These are phyloP conservation scores for Annulohypoxylon moriforme DNA, from an alignment of 495 filamentous ascomycete genomes.

Conservation along the genomic window DNA sequence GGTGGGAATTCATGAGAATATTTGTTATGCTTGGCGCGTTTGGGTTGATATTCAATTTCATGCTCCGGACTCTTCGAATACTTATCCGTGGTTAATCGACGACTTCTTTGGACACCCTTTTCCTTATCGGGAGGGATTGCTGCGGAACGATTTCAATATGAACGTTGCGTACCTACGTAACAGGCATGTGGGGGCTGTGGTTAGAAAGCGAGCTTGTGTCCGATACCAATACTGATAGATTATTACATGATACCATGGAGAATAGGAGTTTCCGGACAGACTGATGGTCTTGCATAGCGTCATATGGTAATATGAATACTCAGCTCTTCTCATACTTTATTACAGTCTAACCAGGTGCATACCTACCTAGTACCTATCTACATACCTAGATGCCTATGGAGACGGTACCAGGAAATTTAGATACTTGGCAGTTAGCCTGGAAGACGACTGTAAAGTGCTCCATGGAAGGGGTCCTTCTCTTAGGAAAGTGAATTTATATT, in stretches of 20 bases:
- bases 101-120: neutral
- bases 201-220: neutral
- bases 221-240: constrained; percentile 11
- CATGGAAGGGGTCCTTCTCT: too few species aligned
- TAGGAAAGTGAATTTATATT: too few species aligned
- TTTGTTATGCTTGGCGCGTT: constrained; percentile 57
- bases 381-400: too few species aligned
- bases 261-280: constrained; percentile 16
- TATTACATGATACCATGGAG: constrained; percentile 32
- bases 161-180: neutral
- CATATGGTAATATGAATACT: constrained; percentile 9
- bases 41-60: constrained; percentile 49
- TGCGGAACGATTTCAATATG: neutral
- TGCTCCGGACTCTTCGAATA: constrained; percentile 39
- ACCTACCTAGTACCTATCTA: too few species aligned
- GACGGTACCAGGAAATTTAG: too few species aligned
- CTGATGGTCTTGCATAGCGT: constrained; percentile 11
- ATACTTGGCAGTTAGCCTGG: too few species aligned
- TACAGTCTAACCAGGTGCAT: too few species aligned
- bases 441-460: too few species aligned
- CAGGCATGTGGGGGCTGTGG: neutral
- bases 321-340: constrained; percentile 11
- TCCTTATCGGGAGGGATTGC: neutral
- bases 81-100: constrained; percentile 19
- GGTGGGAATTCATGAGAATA: constrained; percentile 63